phyloP scores from a whole-genome alignment of 805 yeast genomes.

The Candida krabiensis region DNA sequence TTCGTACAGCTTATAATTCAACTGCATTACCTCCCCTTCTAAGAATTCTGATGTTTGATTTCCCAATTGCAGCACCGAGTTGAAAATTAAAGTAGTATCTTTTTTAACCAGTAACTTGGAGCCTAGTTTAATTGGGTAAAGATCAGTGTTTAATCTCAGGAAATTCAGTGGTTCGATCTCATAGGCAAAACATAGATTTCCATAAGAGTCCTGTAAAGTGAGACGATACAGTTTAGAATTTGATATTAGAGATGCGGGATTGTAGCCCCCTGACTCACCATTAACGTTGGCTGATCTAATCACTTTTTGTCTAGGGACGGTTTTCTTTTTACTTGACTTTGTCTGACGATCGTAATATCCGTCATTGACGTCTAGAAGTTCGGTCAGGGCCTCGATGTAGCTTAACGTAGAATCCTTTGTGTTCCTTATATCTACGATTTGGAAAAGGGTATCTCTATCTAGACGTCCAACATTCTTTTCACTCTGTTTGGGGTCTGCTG shows the following conservation, averaged over 20 bases:
- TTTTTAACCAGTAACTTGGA: constrained; percentile 52
- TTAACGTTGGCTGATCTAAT: constrained; percentile 53
- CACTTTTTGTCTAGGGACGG: constrained; percentile 25
- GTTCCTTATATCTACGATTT: constrained; percentile 56
- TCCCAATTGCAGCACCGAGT: constrained; percentile 40
- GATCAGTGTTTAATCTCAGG: constrained; percentile 29
- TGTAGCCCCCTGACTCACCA: constrained; percentile 20
- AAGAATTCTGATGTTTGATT: constrained; percentile 21
- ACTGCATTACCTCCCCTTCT: constrained; percentile 30
- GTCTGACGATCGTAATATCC: constrained; percentile 58
- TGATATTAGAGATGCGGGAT: constrained; percentile 4
- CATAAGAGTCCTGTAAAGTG: constrained; percentile 53
- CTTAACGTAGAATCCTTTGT: constrained; percentile 48
- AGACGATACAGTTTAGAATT: constrained; percentile 44
- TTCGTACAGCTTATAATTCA: constrained; percentile 27
- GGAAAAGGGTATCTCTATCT: constrained; percentile 41
- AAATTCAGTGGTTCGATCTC: constrained; percentile 56
- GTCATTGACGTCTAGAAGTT: constrained; percentile 54
- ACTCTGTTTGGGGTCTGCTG: neutral
- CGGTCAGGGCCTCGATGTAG: constrained; percentile 57
- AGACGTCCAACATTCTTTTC: constrained; percentile 2
- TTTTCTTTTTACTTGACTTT: constrained; percentile 14
- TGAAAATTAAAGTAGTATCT: constrained; percentile 48
- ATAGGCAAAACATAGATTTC: constrained; percentile 55
- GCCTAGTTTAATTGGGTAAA: constrained; percentile 50